Base-by-base conservation (phyloP, 805 yeast species). In the Yamadazyma nakazawae region DNA sequence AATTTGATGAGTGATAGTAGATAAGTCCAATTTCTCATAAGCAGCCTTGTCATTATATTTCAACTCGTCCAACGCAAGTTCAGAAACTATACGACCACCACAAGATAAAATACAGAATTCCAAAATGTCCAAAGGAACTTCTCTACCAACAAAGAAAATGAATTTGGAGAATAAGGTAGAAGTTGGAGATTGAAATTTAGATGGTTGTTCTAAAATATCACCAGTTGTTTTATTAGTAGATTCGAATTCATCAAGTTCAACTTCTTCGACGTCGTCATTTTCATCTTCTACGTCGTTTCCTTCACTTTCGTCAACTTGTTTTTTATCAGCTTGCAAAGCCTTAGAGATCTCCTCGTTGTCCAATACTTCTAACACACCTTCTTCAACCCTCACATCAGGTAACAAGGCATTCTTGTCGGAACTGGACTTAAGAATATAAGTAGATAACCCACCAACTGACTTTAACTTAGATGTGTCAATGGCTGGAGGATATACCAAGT, bases 91-190 rank as follows among this genome's bases (percentile, higher is more conserved):
- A 50, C 77, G 74, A 43, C 97, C 98, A 51, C 97, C 97, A 59
- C 85, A 82, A 1, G 97, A 80, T 47, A 90, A 72, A 49, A 91
- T 82, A 53, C 90, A 76, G 63, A 94, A 88, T 70, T 94, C 98
- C 54, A 92, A 72, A 54, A 90, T 80, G 57, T 94, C 98, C 52
- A 91, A 73, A 21, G 98, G 88, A 35, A 94, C 98, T 72, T 94
- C 99, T 68, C 99, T 86, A 45, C 97, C 96, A 48, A 94, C 80
- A 62, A 70, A 94, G 67, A 94, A 92, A 4, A 85, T 79, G 63
- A 90, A 86, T 46, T 80, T 78, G 37, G 84, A 74, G 60, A 92
- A 88, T 42, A 94, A 70, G 32, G 75, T 72, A 11, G 88, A 76
- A n/a, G 79, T 70, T 40, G 84, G 78, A 41, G 85, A 79, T 17